These are phyloP conservation scores for Pisolithus marmoratus DNA, from an alignment of 768 basidiomycete genomes.

Conservation along the genomic window DNA sequence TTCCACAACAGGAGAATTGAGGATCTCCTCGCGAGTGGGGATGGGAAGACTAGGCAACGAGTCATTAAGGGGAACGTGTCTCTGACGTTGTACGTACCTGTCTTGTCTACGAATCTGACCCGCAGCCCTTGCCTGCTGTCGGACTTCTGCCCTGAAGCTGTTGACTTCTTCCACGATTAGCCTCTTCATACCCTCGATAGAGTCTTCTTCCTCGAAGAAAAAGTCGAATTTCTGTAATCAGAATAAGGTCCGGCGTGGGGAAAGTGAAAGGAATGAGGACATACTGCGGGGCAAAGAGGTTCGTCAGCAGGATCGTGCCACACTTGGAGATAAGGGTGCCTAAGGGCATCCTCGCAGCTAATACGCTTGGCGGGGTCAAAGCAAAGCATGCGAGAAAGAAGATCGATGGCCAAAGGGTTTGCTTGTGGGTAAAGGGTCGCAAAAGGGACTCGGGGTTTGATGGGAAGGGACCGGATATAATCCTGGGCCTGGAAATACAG, in stretches of 20 bases:
- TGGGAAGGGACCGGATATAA: slow-evolving; percentile 96
- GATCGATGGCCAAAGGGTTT: slow-evolving; percentile 90
- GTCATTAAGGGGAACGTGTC: background rate
- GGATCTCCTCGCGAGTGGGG: slow-evolving; percentile 75
- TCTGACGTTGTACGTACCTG: slow-evolving; percentile 39
- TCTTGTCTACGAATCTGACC: slow-evolving; percentile 75
- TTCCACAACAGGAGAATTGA: slow-evolving; percentile 70
- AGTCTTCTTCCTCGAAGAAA: slow-evolving; percentile 93
- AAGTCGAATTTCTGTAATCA: slow-evolving; percentile 83
- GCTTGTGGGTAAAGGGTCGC: slow-evolving; percentile 89
- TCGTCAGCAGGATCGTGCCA: slow-evolving; percentile 99
- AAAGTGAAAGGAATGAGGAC: slow-evolving; percentile 12
- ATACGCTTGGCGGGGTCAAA: slow-evolving; percentile 97
- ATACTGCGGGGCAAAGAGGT: slow-evolving; percentile 73
- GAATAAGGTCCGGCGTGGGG: background rate
- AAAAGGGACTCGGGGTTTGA: slow-evolving; percentile 92
- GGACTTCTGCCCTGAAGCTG: slow-evolving; percentile 83
- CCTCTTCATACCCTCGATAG: slow-evolving; percentile 94
- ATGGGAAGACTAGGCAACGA: slow-evolving; percentile 56
- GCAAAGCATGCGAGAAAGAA: slow-evolving; percentile 84
- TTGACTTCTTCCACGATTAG: slow-evolving; percentile 92
- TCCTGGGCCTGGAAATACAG: slow-evolving; percentile 75
- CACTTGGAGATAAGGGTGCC: slow-evolving; percentile 91
- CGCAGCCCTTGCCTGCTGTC: slow-evolving; percentile 69
- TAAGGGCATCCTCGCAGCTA: slow-evolving; percentile 91